Percentiles rank a stretch among this genome's conserved stretches.
Conservation (phyloP, 495 filamentous ascomycete genomes). For the Lentithecium fluviatile region DNA sequence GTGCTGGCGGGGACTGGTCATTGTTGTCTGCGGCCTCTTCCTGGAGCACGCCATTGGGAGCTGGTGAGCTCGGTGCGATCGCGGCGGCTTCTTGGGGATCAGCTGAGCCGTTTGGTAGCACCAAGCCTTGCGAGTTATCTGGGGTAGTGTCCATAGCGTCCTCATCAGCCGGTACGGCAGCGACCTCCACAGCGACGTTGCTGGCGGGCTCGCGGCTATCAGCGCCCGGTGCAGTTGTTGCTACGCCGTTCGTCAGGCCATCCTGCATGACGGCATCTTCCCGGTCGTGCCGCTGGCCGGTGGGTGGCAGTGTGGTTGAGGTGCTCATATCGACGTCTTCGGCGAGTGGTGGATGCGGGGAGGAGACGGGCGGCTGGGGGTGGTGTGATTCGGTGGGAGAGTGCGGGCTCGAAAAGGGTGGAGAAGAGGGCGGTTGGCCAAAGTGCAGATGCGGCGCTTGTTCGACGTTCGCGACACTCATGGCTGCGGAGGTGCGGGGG, state of each 20-base stretch:
- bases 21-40: conserved; percentile 10
- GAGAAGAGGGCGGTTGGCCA: conserved; percentile 31
- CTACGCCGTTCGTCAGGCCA: conserved; percentile 25
- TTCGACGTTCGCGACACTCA: conserved; percentile 36
- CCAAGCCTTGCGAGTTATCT: conserved; percentile 23
- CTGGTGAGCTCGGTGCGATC: conserved; percentile 11
- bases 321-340: conserved; percentile 37
- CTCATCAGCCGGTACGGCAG: conserved; percentile 27
- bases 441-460: conserved; percentile 35
- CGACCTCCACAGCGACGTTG: conserved; percentile 22
- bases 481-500: conserved; percentile 6
- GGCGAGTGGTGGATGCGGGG: conserved; percentile 29
- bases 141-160: conserved; percentile 38
- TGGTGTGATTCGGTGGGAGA: conserved; percentile 31
- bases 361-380: conserved; percentile 20
- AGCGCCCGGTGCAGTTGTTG: background rate
- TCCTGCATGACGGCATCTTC: conserved; percentile 34
- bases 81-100: conserved; percentile 17
- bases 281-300: conserved; percentile 40
- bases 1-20: conserved; percentile 13
- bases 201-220: background rate
- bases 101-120: conserved; percentile 27
- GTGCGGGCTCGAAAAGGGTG: conserved; percentile 25
- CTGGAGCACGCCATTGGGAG: conserved; percentile 8
- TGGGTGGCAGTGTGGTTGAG: conserved; percentile 33